Evolutionary conservation across 495 filamentous ascomycete genomes (phyloP).

Genomic region (Darksidea phi): DNA sequence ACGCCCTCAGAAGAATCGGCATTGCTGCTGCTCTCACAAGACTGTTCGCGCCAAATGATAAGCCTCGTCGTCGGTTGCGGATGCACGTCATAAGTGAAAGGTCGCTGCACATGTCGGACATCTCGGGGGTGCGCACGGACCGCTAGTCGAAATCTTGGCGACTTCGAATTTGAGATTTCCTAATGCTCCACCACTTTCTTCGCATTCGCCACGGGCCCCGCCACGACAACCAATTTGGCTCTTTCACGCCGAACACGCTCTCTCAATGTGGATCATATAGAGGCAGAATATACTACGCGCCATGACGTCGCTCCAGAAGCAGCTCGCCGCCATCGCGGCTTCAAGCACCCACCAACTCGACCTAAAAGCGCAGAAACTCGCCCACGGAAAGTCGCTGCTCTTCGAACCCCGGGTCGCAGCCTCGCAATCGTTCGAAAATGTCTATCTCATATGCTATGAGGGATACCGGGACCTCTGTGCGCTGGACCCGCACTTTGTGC

Average conservation of each 20-base stretch:
- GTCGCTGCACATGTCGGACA: neutral
- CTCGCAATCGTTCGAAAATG: conserved; percentile 79
- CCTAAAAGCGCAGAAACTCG: conserved; percentile 80
- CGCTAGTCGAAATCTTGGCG: neutral
- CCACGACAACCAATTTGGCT: no score
- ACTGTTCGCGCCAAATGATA: no score
- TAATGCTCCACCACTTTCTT: neutral
- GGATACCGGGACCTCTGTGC: conserved; percentile 87
- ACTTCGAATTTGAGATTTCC: neutral
- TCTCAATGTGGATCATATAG: neutral
- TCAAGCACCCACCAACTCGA: conserved; percentile 59
- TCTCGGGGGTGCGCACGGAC: neutral
- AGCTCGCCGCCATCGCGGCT: conserved; percentile 44
- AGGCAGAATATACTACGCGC: neutral
- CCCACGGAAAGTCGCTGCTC: conserved; percentile 87
- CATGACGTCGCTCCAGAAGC: conserved; percentile 43
- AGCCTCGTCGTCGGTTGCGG: neutral
- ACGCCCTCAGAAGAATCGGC: no score
- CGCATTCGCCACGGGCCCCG: no score
- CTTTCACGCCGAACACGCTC: neutral
- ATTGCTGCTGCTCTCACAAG: no score
- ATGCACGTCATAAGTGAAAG: neutral
- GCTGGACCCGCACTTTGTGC: conserved; percentile 71
- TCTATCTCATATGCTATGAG: conserved; percentile 82
- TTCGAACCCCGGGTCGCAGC: conserved; percentile 80